phyloP scores from a whole-genome alignment of 768 basidiomycete genomes.

The Hemileccinum impolitum region DNA sequence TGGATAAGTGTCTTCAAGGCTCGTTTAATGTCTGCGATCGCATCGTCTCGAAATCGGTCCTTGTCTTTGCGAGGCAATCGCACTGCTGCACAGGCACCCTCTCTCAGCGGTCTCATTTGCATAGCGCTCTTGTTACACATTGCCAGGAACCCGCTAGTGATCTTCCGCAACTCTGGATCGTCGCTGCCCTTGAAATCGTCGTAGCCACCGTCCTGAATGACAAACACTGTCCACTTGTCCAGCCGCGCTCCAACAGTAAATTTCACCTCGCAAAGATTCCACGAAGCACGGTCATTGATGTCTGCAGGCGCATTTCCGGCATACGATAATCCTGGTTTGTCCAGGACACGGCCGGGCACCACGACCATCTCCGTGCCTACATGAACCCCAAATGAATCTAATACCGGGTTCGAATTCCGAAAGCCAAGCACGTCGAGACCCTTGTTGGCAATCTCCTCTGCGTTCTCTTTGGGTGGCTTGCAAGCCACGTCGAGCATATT shows the following conservation, averaged over 20 bases:
- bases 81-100: conserved; percentile 32
- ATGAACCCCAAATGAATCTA: conserved; percentile 42
- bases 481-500: conserved; percentile 48
- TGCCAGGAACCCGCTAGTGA: conserved; percentile 47
- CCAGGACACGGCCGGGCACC: conserved; percentile 51
- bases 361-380: conserved; percentile 49
- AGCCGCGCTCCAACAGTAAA: conserved; percentile 58
- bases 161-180: conserved; percentile 47
- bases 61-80: conserved; percentile 43
- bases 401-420: conserved; percentile 24
- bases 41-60: conserved; percentile 47
- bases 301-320: conserved; percentile 18
- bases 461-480: conserved; percentile 46
- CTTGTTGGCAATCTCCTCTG: conserved; percentile 37
- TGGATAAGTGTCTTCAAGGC: background rate
- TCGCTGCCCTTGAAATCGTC: conserved; percentile 51
- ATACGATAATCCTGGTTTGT: conserved; percentile 43
- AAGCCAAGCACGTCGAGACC: conserved; percentile 46
- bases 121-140: conserved; percentile 72
- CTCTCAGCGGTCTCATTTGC: conserved; percentile 33
- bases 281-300: conserved; percentile 43
- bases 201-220: conserved; percentile 53
- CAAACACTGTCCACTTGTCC: conserved; percentile 62
- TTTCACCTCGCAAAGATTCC: conserved; percentile 51
- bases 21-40: conserved; percentile 35